These are phyloP conservation scores for Penicillium odoratum DNA, from an alignment of 495 filamentous ascomycete genomes.

Conservation along the genomic window DNA sequence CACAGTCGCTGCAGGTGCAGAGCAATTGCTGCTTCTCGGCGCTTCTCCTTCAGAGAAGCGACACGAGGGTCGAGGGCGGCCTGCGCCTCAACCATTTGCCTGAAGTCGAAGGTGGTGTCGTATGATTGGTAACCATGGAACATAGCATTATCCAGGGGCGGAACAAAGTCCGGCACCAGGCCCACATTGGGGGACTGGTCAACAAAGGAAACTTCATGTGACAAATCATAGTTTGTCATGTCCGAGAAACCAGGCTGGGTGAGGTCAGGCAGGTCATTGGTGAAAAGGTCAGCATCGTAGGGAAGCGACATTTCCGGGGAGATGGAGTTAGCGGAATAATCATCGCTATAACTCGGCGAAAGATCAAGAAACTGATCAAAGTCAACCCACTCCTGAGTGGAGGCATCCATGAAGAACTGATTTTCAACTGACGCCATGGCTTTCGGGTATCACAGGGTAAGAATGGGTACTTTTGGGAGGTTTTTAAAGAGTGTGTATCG, in stretches of 20 bases:
- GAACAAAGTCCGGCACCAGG: constrained; percentile 24
- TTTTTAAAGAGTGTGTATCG: constrained; percentile 7
- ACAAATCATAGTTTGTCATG: constrained; percentile 26
- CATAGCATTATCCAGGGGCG: constrained; percentile 27
- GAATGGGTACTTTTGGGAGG: not conserved
- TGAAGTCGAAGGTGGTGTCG: constrained; percentile 27
- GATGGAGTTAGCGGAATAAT: constrained; percentile 34
- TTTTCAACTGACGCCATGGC: constrained; percentile 28
- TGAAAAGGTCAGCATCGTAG: constrained; percentile 28
- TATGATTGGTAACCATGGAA: constrained; percentile 27
- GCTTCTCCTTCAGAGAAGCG: constrained; percentile 45
- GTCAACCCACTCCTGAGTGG: constrained; percentile 31
- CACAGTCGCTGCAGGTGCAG: constrained; percentile 42
- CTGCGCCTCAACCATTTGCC: constrained; percentile 43
- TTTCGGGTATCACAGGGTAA: constrained; percentile 7
- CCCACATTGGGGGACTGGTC: constrained; percentile 27
- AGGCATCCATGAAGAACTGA: constrained; percentile 23
- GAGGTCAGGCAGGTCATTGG: constrained; percentile 22
- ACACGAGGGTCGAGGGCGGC: constrained; percentile 36
- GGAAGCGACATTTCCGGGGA: constrained; percentile 36
- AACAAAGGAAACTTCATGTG: constrained; percentile 21
- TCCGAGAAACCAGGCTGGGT: constrained; percentile 31
- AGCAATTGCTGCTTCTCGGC: constrained; percentile 45
- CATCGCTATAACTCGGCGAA: constrained; percentile 31
- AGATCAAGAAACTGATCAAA: constrained; percentile 44